Conservation (phyloP, 352 stramenopile genomes). For the Phytophthora hybrid region DNA sequence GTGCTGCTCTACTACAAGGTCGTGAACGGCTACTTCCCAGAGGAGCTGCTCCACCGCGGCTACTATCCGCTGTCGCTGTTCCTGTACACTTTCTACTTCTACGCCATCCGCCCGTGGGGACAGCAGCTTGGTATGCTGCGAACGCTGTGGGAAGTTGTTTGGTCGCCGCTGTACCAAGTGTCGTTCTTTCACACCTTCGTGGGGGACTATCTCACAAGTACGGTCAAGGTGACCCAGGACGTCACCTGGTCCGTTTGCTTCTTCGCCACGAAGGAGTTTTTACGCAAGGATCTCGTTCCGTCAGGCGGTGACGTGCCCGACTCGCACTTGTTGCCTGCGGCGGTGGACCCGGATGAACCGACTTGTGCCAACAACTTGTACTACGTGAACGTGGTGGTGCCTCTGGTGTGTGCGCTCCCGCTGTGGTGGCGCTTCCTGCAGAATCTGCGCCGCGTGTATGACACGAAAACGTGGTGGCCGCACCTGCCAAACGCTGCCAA, state of each 20-base stretch:
- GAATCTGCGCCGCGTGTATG: constrained; percentile 94
- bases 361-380: constrained; percentile 82
- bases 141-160: constrained; percentile 91
- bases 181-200: constrained; percentile 96
- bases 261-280: constrained; percentile 94
- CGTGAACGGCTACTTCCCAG: constrained; percentile 87
- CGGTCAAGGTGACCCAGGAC: constrained; percentile 87
- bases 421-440: constrained; percentile 98
- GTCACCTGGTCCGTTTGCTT: constrained; percentile 96
- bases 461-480: constrained; percentile 95
- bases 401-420: constrained; percentile 94
- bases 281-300: constrained; percentile 66
- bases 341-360: constrained; percentile 20
- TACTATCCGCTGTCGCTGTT: constrained; percentile 95
- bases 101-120: constrained; percentile 91
- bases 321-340: constrained; percentile 25
- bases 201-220: constrained; percentile 87
- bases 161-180: constrained; percentile 91
- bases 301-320: constrained; percentile 17
- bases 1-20: constrained; percentile 99
- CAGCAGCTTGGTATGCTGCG: constrained; percentile 86
- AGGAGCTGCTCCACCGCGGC: constrained; percentile 82
- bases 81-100: constrained; percentile 94
- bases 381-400: constrained; percentile 96
- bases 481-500: constrained; percentile 97